Evolutionary conservation across 306 rosid genomes (phyloP).

Genomic region (Lathyrus sativus): DNA sequence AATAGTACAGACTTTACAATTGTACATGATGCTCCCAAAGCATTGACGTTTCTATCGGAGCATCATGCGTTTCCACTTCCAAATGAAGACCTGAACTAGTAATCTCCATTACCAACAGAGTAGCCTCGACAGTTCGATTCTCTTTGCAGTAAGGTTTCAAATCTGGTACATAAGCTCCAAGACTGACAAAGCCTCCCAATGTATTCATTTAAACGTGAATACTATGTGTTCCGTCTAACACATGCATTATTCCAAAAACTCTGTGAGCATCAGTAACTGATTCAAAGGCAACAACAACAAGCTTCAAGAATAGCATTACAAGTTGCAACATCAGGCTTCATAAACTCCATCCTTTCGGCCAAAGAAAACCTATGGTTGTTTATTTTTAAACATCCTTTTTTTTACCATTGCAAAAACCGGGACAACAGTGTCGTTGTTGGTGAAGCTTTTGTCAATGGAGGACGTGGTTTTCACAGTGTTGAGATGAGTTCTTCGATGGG

Average conservation of each 20-base stretch:
- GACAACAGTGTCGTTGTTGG: no score
- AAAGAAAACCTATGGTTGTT: constrained; percentile 72
- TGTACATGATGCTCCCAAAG: background rate
- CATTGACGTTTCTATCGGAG: constrained; percentile 77
- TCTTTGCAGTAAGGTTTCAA: constrained; percentile 91
- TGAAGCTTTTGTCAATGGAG: no score
- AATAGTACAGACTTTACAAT: background rate
- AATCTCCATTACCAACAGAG: constrained; percentile 80
- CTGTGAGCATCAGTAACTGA: constrained; percentile 66
- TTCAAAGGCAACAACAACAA: constrained; percentile 71
- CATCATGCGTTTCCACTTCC: no score
- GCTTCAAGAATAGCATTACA: constrained; percentile 89
- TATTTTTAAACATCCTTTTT: no score
- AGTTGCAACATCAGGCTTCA: constrained; percentile 76
- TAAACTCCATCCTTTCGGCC: constrained; percentile 66
- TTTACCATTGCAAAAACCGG: no score
- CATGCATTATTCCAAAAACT: background rate
- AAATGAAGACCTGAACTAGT: constrained; percentile 83
- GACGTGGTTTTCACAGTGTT: no score
- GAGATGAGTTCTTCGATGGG: no score
- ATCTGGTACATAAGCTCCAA: constrained; percentile 85
- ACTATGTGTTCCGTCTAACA: constrained; percentile 71
- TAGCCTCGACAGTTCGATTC: constrained; percentile 77
- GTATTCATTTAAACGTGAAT: constrained; percentile 79
- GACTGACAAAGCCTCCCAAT: constrained; percentile 71